Conservation (phyloP, 1,284 basidiomycete genomes). For the Melampsora larici-populina region DNA sequence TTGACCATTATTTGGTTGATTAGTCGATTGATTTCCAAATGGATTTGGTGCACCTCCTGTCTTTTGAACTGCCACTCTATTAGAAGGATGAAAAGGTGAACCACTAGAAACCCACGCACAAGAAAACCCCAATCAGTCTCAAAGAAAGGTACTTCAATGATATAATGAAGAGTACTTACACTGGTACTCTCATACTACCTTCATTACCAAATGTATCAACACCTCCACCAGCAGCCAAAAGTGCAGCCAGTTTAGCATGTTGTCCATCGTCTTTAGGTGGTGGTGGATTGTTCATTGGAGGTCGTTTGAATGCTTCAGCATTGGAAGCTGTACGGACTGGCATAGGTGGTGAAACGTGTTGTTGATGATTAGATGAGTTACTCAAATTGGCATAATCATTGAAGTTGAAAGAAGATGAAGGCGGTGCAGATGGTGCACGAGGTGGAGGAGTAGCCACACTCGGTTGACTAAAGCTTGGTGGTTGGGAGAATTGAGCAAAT, state of each 20-base stretch:
- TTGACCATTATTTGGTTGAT: constrained; percentile 28
- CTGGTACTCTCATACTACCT: constrained; percentile 63
- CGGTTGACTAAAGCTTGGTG: constrained; percentile 34
- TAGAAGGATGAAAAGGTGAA: constrained; percentile 43
- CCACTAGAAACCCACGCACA: constrained; percentile 13
- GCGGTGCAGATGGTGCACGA: constrained; percentile 50
- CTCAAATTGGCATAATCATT: constrained; percentile 50
- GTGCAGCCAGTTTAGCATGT: constrained; percentile 69
- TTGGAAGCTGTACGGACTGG: constrained; percentile 48
- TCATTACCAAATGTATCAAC: constrained; percentile 90
- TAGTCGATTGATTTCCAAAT: constrained; percentile 10
- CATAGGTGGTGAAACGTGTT: constrained; percentile 49
- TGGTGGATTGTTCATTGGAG: constrained; percentile 46
- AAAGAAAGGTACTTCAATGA: background rate
- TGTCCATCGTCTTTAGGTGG: constrained; percentile 61
- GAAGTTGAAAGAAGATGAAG: constrained; percentile 51
- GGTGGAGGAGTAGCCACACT: constrained; percentile 27
- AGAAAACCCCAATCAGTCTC: background rate
- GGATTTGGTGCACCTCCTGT: constrained; percentile 29
- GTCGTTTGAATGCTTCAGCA: constrained; percentile 49
- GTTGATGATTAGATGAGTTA: constrained; percentile 46
- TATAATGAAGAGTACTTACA: constrained; percentile 41
- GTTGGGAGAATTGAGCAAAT: constrained; percentile 61
- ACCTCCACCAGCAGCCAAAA: constrained; percentile 72
- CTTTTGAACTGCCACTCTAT: constrained; percentile 27